phyloP scores from a whole-genome alignment of 140 eudicot genomes.

The Anethum foeniculum region DNA sequence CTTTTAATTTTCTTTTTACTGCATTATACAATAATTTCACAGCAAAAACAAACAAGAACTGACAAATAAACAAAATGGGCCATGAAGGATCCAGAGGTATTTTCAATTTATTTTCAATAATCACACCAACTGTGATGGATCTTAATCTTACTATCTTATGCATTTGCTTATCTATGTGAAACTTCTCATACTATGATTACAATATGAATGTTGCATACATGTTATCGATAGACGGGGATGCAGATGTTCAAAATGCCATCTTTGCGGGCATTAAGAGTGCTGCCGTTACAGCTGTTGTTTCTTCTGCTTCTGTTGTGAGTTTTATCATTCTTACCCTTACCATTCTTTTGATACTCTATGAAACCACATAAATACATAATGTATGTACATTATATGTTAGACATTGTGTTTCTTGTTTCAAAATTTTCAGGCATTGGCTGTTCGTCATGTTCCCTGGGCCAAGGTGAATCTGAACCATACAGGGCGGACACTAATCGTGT shows the following conservation, averaged over 20 bases:
- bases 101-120: too few relatives aligned
- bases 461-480: conserved; percentile 1
- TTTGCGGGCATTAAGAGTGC: not conserved
- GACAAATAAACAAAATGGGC: not conserved
- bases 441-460: not conserved
- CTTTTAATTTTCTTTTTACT: not conserved
- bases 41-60: not conserved
- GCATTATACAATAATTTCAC: not conserved
- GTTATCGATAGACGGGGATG: not conserved
- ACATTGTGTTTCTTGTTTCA: not conserved
- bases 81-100: not conserved
- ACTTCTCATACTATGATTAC: not conserved
- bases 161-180: too few relatives aligned
- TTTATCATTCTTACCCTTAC: not conserved
- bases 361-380: not conserved
- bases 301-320: conserved; percentile 3
- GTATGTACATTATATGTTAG: not conserved
- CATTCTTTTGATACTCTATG: not conserved
- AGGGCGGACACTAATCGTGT: not conserved
- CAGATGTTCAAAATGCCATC: not conserved
- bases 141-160: too few relatives aligned
- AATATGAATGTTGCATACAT: not conserved
- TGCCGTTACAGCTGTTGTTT: not conserved
- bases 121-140: too few relatives aligned
- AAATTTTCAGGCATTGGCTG: not conserved